Conservation (phyloP, 2,329 filamentous ascomycete species). For the Dactylellina sp. region DNA sequence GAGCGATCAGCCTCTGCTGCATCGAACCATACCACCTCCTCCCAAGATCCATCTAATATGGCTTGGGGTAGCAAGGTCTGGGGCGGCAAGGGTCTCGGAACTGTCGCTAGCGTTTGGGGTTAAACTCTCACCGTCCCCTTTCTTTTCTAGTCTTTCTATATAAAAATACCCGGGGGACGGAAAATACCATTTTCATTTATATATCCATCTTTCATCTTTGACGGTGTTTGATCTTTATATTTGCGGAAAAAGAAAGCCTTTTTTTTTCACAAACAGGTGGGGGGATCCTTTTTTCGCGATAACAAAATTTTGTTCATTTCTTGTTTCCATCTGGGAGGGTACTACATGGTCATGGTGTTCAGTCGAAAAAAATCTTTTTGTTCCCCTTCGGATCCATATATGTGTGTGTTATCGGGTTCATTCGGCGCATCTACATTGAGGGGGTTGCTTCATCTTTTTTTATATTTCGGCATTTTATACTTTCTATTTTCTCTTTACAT, state of each 20-base stretch:
- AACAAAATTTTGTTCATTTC: conserved; percentile 40
- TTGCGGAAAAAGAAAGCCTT: conserved; percentile 51
- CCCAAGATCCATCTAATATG: conserved; percentile 59
- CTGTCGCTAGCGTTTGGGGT: conserved; percentile 61
- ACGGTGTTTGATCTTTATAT: conserved; percentile 57
- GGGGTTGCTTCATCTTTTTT: conserved; percentile 54
- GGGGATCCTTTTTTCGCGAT: conserved; percentile 50
- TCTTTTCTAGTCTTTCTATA: conserved; percentile 37
- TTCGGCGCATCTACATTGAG: conserved; percentile 56
- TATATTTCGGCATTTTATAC: conserved; percentile 48
- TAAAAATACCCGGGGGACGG: conserved; percentile 44
- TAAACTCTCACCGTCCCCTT: conserved; percentile 44
- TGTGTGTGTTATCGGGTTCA: conserved; percentile 57
- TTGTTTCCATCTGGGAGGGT: conserved; percentile 57
- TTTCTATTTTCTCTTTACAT: conserved; percentile 51
- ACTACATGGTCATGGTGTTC: conserved; percentile 57
- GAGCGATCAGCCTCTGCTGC: conserved; percentile 61
- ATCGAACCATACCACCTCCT: conserved; percentile 59
- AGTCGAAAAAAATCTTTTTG: conserved; percentile 55
- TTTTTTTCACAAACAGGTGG: conserved; percentile 51
- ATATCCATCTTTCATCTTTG: conserved; percentile 56
- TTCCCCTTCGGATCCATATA: conserved; percentile 57
- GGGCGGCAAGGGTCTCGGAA: conserved; percentile 60
- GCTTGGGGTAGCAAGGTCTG: conserved; percentile 61
- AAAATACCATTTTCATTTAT: conserved; percentile 53